Evolutionary conservation across 352 stramenopile genomes (phyloP).

Genomic region (Plasmopara viticola): DNA sequence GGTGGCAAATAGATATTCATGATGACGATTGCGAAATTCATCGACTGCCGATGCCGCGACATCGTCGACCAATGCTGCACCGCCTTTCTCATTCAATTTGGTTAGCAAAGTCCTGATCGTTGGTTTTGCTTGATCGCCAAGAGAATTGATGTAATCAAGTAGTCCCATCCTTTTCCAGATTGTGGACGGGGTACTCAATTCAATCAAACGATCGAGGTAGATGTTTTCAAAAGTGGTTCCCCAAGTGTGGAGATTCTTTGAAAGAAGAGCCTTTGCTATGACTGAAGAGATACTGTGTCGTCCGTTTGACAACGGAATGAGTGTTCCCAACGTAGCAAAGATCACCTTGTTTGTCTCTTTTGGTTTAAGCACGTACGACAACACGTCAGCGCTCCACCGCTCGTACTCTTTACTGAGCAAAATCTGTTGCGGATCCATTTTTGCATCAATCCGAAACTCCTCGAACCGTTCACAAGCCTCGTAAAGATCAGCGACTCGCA

Average conservation of each 20-base stretch:
- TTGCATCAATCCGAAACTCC: too few relatives aligned
- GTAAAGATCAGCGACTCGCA: too few relatives aligned
- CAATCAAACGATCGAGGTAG: neutral
- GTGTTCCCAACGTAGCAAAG: neutral
- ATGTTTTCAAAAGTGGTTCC: neutral
- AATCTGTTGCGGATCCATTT: too few relatives aligned
- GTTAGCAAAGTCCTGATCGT: neutral
- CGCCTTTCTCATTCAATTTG: neutral
- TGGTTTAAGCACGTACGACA: too few relatives aligned
- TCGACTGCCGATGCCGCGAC: neutral
- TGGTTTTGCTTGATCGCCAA: neutral
- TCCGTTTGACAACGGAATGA: neutral
- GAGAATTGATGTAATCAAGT: neutral
- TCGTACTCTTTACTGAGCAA: too few relatives aligned
- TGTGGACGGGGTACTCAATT: neutral
- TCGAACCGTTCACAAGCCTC: too few relatives aligned
- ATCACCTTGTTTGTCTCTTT: neutral
- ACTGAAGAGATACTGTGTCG: neutral
- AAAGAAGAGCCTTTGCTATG: neutral
- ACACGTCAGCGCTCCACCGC: too few relatives aligned
- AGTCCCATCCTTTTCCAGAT: neutral
- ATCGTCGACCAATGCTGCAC: neutral
- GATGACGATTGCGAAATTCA: too few relatives aligned
- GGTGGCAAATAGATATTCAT: too few relatives aligned
- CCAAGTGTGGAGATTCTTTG: neutral